Evolutionary conservation across 768 basidiomycete genomes (phyloP).

Genomic region (Pleurotus ostreatus): DNA sequence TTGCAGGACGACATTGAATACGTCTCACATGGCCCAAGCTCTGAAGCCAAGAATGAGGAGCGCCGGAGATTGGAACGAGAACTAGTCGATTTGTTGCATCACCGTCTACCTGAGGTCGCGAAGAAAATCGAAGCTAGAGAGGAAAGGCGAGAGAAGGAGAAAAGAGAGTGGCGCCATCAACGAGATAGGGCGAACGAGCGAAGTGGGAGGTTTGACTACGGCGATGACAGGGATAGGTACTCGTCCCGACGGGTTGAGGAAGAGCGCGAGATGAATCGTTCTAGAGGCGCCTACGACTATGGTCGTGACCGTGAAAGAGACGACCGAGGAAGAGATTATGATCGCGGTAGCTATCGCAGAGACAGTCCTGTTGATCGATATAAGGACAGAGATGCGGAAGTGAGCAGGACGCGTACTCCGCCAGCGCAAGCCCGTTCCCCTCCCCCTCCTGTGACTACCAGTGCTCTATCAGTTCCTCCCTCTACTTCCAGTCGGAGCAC

Average conservation of each 20-base stretch:
- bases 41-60: constrained; percentile 78
- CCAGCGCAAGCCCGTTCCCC: constrained; percentile 39
- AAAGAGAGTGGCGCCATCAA: constrained; percentile 72
- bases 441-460: constrained; percentile 25
- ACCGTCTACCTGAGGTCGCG: constrained; percentile 88
- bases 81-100: constrained; percentile 80
- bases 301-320: constrained; percentile 40
- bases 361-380: constrained; percentile 16
- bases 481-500: constrained; percentile 35
- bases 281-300: constrained; percentile 19
- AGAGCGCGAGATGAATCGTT: constrained; percentile 5
- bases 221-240: constrained; percentile 38
- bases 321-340: constrained; percentile 33
- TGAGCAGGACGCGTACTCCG: constrained; percentile 34
- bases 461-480: constrained; percentile 24
- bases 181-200: constrained; percentile 83
- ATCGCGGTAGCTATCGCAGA: constrained; percentile 10
- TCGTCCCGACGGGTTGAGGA: constrained; percentile 35
- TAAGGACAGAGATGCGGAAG: constrained; percentile 34
- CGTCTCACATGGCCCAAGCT: constrained; percentile 69
- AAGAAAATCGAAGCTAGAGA: constrained; percentile 77
- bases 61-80: constrained; percentile 84
- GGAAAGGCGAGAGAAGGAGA: constrained; percentile 71
- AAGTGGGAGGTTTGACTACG: constrained; percentile 60
- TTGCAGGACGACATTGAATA: constrained; percentile 93